These are phyloP conservation scores for Setaria viridis DNA, from an alignment of 202 grass and related monocot genomes.

Conservation along the genomic window DNA sequence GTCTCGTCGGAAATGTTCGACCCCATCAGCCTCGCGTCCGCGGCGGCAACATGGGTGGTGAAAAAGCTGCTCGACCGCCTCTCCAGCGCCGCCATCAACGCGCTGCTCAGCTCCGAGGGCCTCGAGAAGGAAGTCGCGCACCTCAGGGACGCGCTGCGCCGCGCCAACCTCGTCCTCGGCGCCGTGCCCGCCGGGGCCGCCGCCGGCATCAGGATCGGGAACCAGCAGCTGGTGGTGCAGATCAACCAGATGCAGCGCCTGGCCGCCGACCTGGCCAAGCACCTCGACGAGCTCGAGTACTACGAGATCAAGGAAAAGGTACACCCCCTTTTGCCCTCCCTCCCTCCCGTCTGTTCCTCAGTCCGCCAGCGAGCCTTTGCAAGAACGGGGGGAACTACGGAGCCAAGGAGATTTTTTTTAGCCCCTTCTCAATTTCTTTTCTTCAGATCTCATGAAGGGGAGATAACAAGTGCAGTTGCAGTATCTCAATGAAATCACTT, in stretches of 20 bases:
- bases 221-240: conserved; percentile 10
- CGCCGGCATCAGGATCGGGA: conserved; percentile 30
- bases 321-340: too few relatives aligned
- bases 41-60: conserved; percentile 35
- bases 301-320: conserved; percentile 18
- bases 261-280: conserved; percentile 10
- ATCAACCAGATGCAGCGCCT: background rate
- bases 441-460: too few relatives aligned
- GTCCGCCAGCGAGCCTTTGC: too few relatives aligned
- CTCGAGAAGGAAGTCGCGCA: background rate
- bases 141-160: background rate
- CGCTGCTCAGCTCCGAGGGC: conserved; percentile 24
- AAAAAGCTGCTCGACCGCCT: conserved; percentile 37
- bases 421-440: too few relatives aligned
- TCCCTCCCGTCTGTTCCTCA: too few relatives aligned
- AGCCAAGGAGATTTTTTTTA: too few relatives aligned
- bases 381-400: too few relatives aligned
- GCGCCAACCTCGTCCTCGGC: too few relatives aligned
- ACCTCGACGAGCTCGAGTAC: conserved; percentile 44
- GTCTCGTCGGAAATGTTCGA: background rate
- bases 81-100: background rate
- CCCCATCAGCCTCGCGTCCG: conserved; percentile 16
- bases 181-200: conserved; percentile 19
- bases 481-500: too few relatives aligned
- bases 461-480: too few relatives aligned